Evolutionary conservation across 768 basidiomycete genomes (phyloP), one percentile per base, ranked within the genome.

Genomic region (Boletus eberwhitei): DNA sequence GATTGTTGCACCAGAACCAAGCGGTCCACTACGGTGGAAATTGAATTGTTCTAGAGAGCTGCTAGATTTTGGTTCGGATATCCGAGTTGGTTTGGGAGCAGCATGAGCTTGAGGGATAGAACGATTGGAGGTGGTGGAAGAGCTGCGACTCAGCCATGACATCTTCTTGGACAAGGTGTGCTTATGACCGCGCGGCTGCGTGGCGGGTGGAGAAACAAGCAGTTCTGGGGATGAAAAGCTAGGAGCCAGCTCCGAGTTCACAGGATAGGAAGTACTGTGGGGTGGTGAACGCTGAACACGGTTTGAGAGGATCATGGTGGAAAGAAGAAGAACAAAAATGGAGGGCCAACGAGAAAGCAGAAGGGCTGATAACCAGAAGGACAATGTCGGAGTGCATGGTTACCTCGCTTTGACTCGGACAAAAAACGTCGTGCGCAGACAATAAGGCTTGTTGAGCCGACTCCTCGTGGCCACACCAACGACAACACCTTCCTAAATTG

Each of bases 1-100:
- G 31, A 93, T 75, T 2, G 78, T 85, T 14, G 90, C 90, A 38
- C 90, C 88, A 19, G 79, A 66, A n/a, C 87, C 89, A 19, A 89
- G 78, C 4, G 74, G 68, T 3, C 82, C 82, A 40, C 70, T 75
- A 13, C 82, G 78, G 14, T 56, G 64, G 21, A 54, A 35, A 48
- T 48, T 40, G 31, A 74, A 51, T 5, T 64, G 63, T 12, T 75
- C 72, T 5, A 75, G 55, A 41, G 68, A 68, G 57, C 68, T 68
- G 8, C 67, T 58, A 8, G 73, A 53, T 49, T 73, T 73, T 17
- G 79, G 75, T 62, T 80, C 79, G 7, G 77, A 79, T 48, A 77
- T 73, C 43, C 75, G 74, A 11, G 71, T 62, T 35, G 78, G 74
- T 49, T 74, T 75, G 9, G 68, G 66, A 12, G 76, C 67, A 44